Conservation (phyloP, 2,329 filamentous ascomycete genomes). For the Nothopassalora personata region DNA sequence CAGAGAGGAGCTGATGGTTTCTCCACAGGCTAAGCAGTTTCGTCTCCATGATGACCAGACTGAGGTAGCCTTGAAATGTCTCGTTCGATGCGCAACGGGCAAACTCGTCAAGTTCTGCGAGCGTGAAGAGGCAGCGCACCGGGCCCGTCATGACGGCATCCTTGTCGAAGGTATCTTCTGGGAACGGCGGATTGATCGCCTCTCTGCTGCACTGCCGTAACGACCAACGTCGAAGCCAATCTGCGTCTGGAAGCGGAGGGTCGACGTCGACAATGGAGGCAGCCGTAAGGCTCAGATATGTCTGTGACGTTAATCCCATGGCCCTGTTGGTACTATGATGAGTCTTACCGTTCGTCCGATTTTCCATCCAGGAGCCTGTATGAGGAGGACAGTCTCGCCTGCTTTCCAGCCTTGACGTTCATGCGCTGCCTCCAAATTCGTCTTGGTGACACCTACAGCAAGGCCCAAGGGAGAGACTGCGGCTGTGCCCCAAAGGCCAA, state of each 20-base stretch:
- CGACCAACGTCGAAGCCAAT: constrained; percentile 50
- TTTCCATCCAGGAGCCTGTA: constrained; percentile 30
- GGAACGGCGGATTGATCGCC: constrained; percentile 47
- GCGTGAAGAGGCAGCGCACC: constrained; percentile 37
- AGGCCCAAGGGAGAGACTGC: constrained; percentile 28
- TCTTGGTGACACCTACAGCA: not conserved
- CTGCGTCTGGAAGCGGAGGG: constrained; percentile 49
- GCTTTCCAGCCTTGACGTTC: constrained; percentile 23
- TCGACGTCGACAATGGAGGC: constrained; percentile 53
- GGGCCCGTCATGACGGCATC: constrained; percentile 19
- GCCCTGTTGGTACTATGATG: not conserved
- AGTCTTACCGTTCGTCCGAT: constrained; percentile 25
- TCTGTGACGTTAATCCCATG: constrained; percentile 12
- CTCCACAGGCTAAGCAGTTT: constrained; percentile 38
- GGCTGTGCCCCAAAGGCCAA: constrained; percentile 54
- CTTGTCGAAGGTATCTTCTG: constrained; percentile 30
- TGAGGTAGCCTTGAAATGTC: constrained; percentile 41
- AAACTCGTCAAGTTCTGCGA: constrained; percentile 44
- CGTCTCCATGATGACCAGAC: constrained; percentile 40
- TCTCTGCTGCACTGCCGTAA: constrained; percentile 46
- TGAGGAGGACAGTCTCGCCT: constrained; percentile 29
- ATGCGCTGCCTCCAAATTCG: constrained; percentile 6
- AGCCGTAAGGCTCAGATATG: constrained; percentile 34
- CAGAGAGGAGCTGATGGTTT: constrained; percentile 42
- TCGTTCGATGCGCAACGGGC: constrained; percentile 33